Conservation (phyloP, 164 flowering plant species). For the Magnolia changhungtana region DNA sequence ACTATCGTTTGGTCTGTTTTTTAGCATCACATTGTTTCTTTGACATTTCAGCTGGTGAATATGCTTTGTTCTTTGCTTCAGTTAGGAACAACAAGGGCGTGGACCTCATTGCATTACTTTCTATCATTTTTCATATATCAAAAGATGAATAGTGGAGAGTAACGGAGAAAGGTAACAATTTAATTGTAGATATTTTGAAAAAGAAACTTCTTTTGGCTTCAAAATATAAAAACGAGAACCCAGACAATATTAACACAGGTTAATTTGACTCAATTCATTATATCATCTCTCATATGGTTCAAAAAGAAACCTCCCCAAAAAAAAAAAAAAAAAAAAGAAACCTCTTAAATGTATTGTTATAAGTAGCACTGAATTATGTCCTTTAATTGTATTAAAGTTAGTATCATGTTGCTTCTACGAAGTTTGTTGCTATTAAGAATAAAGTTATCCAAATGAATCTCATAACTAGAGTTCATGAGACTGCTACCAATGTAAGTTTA, state of each 20-base stretch:
- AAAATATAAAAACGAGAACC: slow-evolving; percentile 48
- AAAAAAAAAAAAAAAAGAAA: no score
- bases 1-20: not conserved
- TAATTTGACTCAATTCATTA: no score
- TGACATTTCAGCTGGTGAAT: slow-evolving; percentile 1
- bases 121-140: slow-evolving; percentile 70
- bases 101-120: slow-evolving; percentile 80
- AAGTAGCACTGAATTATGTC: no score
- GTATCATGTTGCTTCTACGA: no score
- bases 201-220: slow-evolving; percentile 60
- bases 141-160: slow-evolving; percentile 76
- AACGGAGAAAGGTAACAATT: slow-evolving; percentile 63
- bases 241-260: slow-evolving; percentile 6
- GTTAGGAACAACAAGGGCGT: slow-evolving; percentile 65
- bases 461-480: no score
- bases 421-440: no score
- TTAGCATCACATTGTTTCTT: not conserved
- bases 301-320: no score
- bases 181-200: slow-evolving; percentile 65
- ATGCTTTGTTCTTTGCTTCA: slow-evolving; percentile 24
- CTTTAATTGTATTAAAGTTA: no score
- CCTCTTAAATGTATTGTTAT: no score
- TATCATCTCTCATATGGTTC: no score
- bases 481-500: no score
- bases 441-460: no score